These are phyloP conservation scores for Penicillium sp. DNA, from an alignment of 2,329 filamentous ascomycete species.

Conservation along the genomic window DNA sequence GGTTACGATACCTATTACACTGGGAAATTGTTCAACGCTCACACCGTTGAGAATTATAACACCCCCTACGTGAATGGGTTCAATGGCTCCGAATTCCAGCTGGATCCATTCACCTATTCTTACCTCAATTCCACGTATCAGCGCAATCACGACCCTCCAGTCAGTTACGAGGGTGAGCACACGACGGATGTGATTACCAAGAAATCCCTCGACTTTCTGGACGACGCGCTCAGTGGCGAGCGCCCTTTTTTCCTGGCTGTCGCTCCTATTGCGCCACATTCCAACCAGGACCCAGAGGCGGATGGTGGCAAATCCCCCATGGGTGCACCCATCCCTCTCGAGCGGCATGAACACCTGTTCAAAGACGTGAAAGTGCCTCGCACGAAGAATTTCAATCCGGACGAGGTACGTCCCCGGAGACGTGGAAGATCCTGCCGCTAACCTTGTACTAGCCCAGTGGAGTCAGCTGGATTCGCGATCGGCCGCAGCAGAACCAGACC, in stretches of 20 bases:
- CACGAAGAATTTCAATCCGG: constrained; percentile 61
- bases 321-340: constrained; percentile 52
- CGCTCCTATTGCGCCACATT: constrained; percentile 62
- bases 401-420: constrained; percentile 38
- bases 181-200: constrained; percentile 55
- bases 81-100: constrained; percentile 41
- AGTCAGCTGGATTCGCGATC: constrained; percentile 43
- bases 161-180: constrained; percentile 52
- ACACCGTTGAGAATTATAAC: constrained; percentile 48
- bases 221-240: constrained; percentile 51
- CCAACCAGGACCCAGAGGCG: constrained; percentile 45
- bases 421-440: background rate
- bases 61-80: constrained; percentile 34
- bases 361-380: constrained; percentile 55
- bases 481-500: constrained; percentile 43
- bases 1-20: constrained; percentile 53
- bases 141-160: constrained; percentile 52
- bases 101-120: constrained; percentile 53
- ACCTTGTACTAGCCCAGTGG: constrained; percentile 33
- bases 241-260: constrained; percentile 63
- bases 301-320: constrained; percentile 30
- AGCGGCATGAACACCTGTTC: constrained; percentile 60
- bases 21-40: constrained; percentile 52
- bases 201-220: constrained; percentile 56
- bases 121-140: constrained; percentile 63